Evolutionary conservation across 2,329 filamentous ascomycete genomes (phyloP).

Genomic region (Lecanosticta acicola): DNA sequence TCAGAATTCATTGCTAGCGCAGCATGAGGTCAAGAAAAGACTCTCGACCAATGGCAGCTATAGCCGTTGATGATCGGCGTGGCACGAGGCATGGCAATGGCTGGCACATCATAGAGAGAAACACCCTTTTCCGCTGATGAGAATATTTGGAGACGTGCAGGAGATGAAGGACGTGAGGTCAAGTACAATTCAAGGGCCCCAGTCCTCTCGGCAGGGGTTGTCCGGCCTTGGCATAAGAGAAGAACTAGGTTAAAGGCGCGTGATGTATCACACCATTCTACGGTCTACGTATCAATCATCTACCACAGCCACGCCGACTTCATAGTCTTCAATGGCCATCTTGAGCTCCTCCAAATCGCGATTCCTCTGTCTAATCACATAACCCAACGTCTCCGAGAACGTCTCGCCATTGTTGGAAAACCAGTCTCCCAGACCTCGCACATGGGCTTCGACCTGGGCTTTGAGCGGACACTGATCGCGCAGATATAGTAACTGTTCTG

Average conservation of each 20-base stretch:
- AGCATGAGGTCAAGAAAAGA: no score
- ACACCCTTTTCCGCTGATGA: no score
- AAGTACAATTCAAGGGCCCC: no score
- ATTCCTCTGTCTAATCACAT: conserved; percentile 52
- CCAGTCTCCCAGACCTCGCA: conserved; percentile 52
- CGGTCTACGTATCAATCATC: conserved; percentile 13
- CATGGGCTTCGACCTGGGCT: conserved; percentile 52
- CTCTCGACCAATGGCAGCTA: neutral
- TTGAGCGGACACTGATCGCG: conserved; percentile 53
- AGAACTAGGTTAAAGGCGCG: no score
- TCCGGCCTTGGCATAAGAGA: neutral
- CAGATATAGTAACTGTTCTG: conserved; percentile 54
- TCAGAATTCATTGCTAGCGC: no score
- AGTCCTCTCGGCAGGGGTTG: neutral
- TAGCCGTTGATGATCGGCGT: neutral
- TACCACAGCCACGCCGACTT: conserved; percentile 57
- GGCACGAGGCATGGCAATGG: neutral
- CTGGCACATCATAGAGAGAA: no score
- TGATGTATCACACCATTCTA: no score
- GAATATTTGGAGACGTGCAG: no score
- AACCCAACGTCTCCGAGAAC: conserved; percentile 53
- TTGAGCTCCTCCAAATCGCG: conserved; percentile 53
- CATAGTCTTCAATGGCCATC: conserved; percentile 60
- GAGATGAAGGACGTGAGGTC: no score
- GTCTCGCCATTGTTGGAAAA: conserved; percentile 61